Conservation (phyloP, 495 filamentous ascomycete species). For the Staphylotrichum longicolle region DNA sequence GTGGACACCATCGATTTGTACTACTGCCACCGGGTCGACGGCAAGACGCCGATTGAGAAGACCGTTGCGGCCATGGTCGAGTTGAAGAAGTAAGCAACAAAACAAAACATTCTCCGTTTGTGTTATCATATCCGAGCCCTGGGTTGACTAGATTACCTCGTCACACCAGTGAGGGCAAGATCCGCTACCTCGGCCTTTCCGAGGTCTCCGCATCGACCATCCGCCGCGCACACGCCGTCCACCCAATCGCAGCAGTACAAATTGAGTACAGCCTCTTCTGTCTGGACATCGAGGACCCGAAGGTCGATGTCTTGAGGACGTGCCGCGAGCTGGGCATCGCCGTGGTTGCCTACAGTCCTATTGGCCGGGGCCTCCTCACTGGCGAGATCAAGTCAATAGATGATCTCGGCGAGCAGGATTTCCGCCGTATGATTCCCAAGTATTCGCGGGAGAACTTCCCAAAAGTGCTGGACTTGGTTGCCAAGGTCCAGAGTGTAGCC, state of each 20-base stretch:
- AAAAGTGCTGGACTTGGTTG: conserved; percentile 68
- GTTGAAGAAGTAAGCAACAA: conserved; percentile 20
- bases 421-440: conserved; percentile 47
- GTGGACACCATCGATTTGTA: conserved; percentile 81
- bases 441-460: conserved; percentile 69
- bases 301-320: conserved; percentile 60
- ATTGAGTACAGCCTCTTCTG: conserved; percentile 72
- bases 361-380: conserved; percentile 57
- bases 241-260: conserved; percentile 72
- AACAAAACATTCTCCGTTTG: conserved; percentile 28
- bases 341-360: conserved; percentile 57
- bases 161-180: conserved; percentile 74
- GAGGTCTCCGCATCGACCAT: conserved; percentile 74
- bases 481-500: conserved; percentile 64
- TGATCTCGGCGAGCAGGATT: conserved; percentile 61
- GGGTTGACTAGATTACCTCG: no score
- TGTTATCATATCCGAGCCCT: no score
- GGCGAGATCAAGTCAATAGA: conserved; percentile 61
- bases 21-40: conserved; percentile 69
- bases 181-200: conserved; percentile 69
- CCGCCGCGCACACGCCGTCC: conserved; percentile 62
- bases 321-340: conserved; percentile 73
- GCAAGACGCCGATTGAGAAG: conserved; percentile 38
- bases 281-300: conserved; percentile 55
- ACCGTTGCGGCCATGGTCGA: conserved; percentile 43